Percentiles rank a stretch among this genome's conserved stretches.
Evolutionary conservation across 176 grass and related monocot species (phyloP).

Genomic region (Cocos nucifera): DNA sequence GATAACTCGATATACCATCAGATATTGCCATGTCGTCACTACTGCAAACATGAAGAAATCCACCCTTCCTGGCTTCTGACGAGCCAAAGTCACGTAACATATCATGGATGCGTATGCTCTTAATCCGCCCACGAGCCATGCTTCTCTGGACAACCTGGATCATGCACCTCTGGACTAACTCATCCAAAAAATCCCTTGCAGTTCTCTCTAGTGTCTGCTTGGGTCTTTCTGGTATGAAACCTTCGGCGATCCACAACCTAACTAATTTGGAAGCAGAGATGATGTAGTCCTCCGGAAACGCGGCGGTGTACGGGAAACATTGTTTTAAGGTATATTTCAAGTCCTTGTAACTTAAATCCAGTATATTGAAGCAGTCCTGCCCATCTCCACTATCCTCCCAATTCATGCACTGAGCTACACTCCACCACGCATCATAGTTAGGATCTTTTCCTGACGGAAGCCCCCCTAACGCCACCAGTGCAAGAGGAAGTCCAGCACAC

Average conservation of each 20-base stretch:
- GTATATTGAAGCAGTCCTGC: background rate
- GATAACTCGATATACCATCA: too few relatives aligned
- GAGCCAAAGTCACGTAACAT: too few relatives aligned
- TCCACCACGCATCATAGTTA: background rate
- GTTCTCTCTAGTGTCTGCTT: too few relatives aligned
- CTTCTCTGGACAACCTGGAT: too few relatives aligned
- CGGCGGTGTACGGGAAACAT: background rate
- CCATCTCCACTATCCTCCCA: background rate
- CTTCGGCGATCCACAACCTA: background rate
- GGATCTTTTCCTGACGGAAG: background rate
- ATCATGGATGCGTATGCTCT: too few relatives aligned
- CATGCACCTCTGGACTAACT: too few relatives aligned
- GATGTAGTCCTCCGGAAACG: background rate
- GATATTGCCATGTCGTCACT: too few relatives aligned
- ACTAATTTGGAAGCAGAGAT: background rate
- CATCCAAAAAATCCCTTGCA: too few relatives aligned
- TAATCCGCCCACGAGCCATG: too few relatives aligned
- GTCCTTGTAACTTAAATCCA: slow-evolving; percentile 14
- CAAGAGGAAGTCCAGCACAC: slow-evolving; percentile 12
- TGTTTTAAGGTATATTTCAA: slow-evolving; percentile 8
- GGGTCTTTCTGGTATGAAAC: background rate
- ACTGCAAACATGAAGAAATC: too few relatives aligned
- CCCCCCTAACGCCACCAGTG: slow-evolving; percentile 8
- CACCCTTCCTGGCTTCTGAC: too few relatives aligned
- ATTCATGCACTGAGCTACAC: background rate